phyloP scores from a whole-genome alignment of 306 rosid species.

The Medicago lupulina region DNA sequence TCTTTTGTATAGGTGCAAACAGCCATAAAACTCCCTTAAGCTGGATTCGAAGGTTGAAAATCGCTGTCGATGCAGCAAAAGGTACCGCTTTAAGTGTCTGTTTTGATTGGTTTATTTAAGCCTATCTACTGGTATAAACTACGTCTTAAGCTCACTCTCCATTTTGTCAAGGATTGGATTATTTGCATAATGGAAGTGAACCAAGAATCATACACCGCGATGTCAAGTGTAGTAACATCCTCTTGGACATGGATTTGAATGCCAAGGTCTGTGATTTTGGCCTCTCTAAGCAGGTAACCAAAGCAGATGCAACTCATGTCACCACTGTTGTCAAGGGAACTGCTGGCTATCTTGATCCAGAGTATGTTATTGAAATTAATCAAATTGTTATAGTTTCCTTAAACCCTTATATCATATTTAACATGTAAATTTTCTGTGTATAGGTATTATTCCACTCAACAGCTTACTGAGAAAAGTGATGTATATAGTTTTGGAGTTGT shows the following conservation, averaged over 20 bases:
- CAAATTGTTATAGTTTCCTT: not conserved
- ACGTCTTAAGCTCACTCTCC: constrained; percentile 1
- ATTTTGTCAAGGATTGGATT: constrained; percentile 73
- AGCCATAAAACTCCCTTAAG: constrained; percentile 67
- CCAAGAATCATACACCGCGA: constrained; percentile 96
- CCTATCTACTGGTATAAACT: not conserved
- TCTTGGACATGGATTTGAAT: constrained; percentile 87
- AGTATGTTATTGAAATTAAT: constrained; percentile 55
- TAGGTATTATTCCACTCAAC: constrained; percentile 89
- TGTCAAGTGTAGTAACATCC: constrained; percentile 90
- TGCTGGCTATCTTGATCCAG: constrained; percentile 96
- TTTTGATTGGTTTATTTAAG: not conserved
- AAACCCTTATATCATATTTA: not conserved
- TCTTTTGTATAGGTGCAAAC: constrained; percentile 59
- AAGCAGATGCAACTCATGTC: constrained; percentile 86
- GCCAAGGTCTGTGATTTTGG: constrained; percentile 95
- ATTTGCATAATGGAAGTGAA: constrained; percentile 88
- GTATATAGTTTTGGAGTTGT: constrained; percentile 95
- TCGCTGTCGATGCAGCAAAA: constrained; percentile 95
- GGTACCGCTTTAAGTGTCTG: constrained; percentile 51
- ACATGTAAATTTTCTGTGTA: not conserved
- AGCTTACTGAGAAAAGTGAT: constrained; percentile 90
- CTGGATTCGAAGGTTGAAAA: constrained; percentile 94
- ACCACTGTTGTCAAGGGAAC: constrained; percentile 96
- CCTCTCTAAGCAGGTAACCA: constrained; percentile 79